Conservation (phyloP, 345 rosid species). For the thale cress (Arabidopsis thaliana) region TAIR10.1 NC_003075.7:2396001-2396500, state of each 20-base stretch:
- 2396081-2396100: slow-evolving; percentile 63
- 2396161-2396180: slow-evolving; percentile 85
- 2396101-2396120: slow-evolving; percentile 78
- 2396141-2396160: slow-evolving; percentile 89
- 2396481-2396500: slow-evolving; percentile 5
- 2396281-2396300: slow-evolving; percentile 1
- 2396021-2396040: background rate
- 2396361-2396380: slow-evolving; percentile 83
- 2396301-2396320: slow-evolving; percentile 4
- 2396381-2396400: slow-evolving; percentile 98
- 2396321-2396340: slow-evolving; percentile 87
- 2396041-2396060: no score
- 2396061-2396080: background rate
- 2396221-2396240: slow-evolving; percentile 82
- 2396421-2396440: slow-evolving; percentile 95
- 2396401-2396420: slow-evolving; percentile 81
- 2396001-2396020: background rate
- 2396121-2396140: slow-evolving; percentile 70
- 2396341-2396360: slow-evolving; percentile 93
- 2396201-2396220: slow-evolving; percentile 79
- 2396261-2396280: background rate
- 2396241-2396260: slow-evolving; percentile 68
- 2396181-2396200: slow-evolving; percentile 81
- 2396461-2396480: slow-evolving; percentile 69
- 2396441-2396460: slow-evolving; percentile 93